Base-by-base conservation (phyloP, 805 yeast genomes). In the Tetrapisispora arboricola region DNA sequence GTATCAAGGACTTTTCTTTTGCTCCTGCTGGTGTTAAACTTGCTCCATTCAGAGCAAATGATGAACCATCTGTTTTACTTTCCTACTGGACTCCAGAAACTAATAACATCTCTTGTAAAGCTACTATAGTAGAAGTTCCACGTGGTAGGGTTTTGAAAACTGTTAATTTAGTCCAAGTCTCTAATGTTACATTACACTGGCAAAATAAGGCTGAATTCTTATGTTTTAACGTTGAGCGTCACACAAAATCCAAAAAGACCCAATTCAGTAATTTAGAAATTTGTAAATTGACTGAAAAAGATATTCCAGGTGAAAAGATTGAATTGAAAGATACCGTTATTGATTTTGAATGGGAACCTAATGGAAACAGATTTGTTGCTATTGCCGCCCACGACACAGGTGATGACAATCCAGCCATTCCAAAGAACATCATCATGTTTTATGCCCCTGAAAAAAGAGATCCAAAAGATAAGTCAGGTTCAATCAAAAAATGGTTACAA, bases 61-160 rank as follows among this genome's bases (percentile, higher is more conserved):
- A 71, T 43, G 72, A 69, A 32, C 73, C 72, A 40, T 78, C 79
- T 42, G 80, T 80, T 53, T 67, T 87, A 27, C 72, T 92, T 51
- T 79, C 94, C 25, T 92, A 81, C 70, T 92, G 98, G 98, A 87
- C 96, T 36, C 99, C 99, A 41, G 99, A 92, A 68, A 68, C 78
- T 40, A 64, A 73, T 48, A 90, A 92, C 65, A 95, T 88, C 70
- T 83, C 96, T 34, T 96, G 98, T 22, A 82, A 94, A 63, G 97
- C 90, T 44, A 76, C 94, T 19, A 67, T 92, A 48, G 80, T 92
- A 78, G 86, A 84, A 55, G 75, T 88, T 41, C 94, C 95, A 44
- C 71, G 86, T 21, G 84, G 81, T 62, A 73, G 78, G 61, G 78
- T 87, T 36, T 64, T 92, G 46, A 84, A 96, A 74, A 84, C 95